Conservation (phyloP, 2,329 filamentous ascomycete species). For the Aspergillus quadrilineatus region DNA sequence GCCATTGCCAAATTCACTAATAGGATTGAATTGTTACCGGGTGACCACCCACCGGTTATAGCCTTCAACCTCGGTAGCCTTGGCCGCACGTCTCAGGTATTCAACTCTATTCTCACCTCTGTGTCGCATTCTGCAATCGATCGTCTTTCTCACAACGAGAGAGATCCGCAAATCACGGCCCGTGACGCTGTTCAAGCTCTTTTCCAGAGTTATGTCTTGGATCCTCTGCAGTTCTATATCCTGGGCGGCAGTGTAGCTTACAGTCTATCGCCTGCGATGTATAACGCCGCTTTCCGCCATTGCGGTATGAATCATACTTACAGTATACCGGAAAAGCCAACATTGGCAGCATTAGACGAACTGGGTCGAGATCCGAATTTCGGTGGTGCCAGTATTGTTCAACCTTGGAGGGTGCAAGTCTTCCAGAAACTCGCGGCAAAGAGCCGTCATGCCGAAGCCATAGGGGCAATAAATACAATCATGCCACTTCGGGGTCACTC, state of each 20-base stretch:
- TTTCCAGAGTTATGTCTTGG: constrained; percentile 43
- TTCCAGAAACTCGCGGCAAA: constrained; percentile 39
- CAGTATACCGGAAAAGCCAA: constrained; percentile 37
- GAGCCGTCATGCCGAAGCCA: constrained; percentile 45
- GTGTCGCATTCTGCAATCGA: constrained; percentile 43
- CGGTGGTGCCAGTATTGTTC: constrained; percentile 45
- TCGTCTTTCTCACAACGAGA: constrained; percentile 21
- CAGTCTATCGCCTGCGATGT: constrained; percentile 45
- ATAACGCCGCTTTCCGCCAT: constrained; percentile 42
- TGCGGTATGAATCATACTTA: constrained; percentile 44
- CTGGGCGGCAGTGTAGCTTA: constrained; percentile 43
- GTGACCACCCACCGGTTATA: constrained; percentile 35
- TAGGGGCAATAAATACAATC: constrained; percentile 47
- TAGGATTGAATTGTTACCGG: constrained; percentile 33
- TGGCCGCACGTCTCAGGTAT: constrained; percentile 46
- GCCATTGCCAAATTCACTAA: constrained; percentile 38
- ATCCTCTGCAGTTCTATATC: constrained; percentile 44
- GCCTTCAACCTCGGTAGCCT: constrained; percentile 43
- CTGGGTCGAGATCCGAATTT: constrained; percentile 41
- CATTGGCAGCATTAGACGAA: constrained; percentile 38
- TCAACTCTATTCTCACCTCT: constrained; percentile 42
- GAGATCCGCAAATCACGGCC: constrained; percentile 38
- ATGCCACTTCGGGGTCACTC: constrained; percentile 42
- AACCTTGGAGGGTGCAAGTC: constrained; percentile 45
- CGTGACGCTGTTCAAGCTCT: constrained; percentile 40